phyloP scores from a whole-genome alignment of 2,329 filamentous ascomycete genomes.

The Monosporascus sp. region DNA sequence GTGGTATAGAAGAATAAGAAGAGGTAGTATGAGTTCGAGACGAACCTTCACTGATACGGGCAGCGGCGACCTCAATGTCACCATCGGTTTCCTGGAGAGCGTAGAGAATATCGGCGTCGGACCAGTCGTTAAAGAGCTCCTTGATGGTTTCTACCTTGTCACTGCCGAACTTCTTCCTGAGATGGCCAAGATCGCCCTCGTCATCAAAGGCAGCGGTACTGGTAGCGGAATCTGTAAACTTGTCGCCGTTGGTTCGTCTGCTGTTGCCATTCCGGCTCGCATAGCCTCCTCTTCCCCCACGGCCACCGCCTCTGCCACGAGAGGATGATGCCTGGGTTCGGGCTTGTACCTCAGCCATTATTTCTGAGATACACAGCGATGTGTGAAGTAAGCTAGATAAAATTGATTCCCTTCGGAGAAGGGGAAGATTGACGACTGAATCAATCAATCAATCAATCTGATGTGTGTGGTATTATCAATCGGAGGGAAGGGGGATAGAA shows the following conservation, averaged over 20 bases:
- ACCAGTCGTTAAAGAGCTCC: conserved; percentile 94
- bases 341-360: conserved; percentile 92
- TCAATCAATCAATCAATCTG: not conserved
- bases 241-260: conserved; percentile 65
- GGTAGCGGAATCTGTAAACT: conserved; percentile 49
- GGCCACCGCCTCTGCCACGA: conserved; percentile 85
- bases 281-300: conserved; percentile 77
- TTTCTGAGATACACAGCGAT: conserved; percentile 35
- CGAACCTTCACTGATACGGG: conserved; percentile 74
- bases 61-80: conserved; percentile 68
- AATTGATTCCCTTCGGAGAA: conserved; percentile 24
- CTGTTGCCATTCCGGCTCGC: conserved; percentile 53
- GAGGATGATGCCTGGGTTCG: conserved; percentile 63
- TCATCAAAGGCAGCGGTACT: conserved; percentile 55
- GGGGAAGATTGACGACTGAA: conserved; percentile 16
- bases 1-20: not conserved
- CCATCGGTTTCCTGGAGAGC: conserved; percentile 84
- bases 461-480: not conserved
- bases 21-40: conserved; percentile 2
- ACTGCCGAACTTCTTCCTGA: conserved; percentile 81
- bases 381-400: conserved; percentile 23
- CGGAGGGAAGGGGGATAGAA: not conserved
- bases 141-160: conserved; percentile 72
- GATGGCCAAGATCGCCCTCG: conserved; percentile 82
- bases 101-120: conserved; percentile 88